Conservation (phyloP, 1,139 yeast genomes). For the Nadsonia starkeyi-henricii region DNA sequence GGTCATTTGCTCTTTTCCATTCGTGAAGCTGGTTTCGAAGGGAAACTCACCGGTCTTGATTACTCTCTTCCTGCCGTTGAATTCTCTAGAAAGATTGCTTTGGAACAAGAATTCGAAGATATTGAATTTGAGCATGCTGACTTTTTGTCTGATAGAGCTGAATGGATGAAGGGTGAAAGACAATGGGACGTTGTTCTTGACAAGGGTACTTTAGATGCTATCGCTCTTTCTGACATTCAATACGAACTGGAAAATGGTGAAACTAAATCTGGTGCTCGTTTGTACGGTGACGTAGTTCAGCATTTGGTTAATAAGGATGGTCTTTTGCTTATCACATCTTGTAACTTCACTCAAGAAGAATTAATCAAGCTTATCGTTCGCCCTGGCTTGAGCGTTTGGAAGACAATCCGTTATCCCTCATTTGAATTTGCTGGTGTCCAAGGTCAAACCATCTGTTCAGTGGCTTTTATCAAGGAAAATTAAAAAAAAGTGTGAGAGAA, state of each 20-base stretch:
- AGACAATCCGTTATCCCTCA: constrained; percentile 56
- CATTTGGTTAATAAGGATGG: constrained; percentile 36
- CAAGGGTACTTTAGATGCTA: constrained; percentile 94
- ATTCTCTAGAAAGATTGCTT: constrained; percentile 51
- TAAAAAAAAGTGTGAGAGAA: no score
- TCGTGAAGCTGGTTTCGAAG: constrained; percentile 42
- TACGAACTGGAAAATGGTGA: constrained; percentile 26
- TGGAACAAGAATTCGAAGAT: constrained; percentile 24
- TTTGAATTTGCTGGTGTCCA: constrained; percentile 79
- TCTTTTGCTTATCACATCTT: constrained; percentile 65
- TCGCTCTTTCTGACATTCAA: constrained; percentile 60
- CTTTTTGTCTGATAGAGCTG: constrained; percentile 18
- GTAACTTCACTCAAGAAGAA: constrained; percentile 82
- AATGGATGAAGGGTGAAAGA: constrained; percentile 24
- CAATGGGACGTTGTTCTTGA: constrained; percentile 66
- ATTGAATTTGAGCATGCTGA: constrained; percentile 38
- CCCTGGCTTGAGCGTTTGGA: constrained; percentile 41
- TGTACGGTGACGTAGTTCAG: constrained; percentile 50
- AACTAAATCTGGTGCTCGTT: constrained; percentile 37
- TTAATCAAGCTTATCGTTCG: constrained; percentile 40
- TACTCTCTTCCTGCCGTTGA: constrained; percentile 67
- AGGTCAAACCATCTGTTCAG: constrained; percentile 78
- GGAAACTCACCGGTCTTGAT: constrained; percentile 59
- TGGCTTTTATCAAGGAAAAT: constrained; percentile 39
- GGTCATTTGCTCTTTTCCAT: constrained; percentile 74